Evolutionary conservation across 192 early-diverging fungal species (phyloP), one percentile per base, ranked within the genome.

Genomic region (Kickxella alabastrina): DNA sequence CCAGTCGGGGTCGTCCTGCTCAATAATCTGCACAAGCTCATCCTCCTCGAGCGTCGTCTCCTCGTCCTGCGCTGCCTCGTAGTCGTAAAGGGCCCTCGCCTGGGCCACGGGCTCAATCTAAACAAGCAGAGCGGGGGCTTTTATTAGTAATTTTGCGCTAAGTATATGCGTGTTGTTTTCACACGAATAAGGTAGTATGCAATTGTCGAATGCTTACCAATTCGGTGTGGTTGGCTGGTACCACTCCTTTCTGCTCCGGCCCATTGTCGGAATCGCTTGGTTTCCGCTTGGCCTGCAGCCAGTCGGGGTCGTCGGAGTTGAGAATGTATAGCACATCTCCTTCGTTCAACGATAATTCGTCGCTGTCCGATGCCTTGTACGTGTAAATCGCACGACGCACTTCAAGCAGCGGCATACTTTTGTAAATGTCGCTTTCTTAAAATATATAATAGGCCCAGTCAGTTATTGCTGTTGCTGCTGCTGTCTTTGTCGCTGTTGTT

Each of bases 201-300:
- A n/a, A n/a, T n/a, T n/a, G n/a, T n/a, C n/a, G n/a, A n/a, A n/a
- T n/a, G n/a, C 70, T 62, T 66, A 74, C 70, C 43, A 49, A 26
- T 54, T 93, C 86, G n/a, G 97, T 83, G 80, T 99, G 97, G 49
- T 85, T 87, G 37, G 81, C 83, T 10, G 96, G 96, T 23, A 97
- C 87, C 25, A 97, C 70, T 14, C 96, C 96, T 56, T 88, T 79
- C 22, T 65, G 62, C 18, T 61, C 62, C 15, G 57, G 54, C 9
- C 46, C 46, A 27, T 61, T 67, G 32, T 76, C 75, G 17, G 56
- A 47, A n/a, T 54, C 42, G 25, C 40, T 46, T 1, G 62, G 78
- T 58, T 93, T 88, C 43, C 85, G 66, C 45, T 90, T 82, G 7
- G 92, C 92, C 43, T 80, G 79, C 79, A 86, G 88, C 96, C 96